phyloP scores from a whole-genome alignment of 2,329 filamentous ascomycete genomes.

The Daldinia sp. region DNA sequence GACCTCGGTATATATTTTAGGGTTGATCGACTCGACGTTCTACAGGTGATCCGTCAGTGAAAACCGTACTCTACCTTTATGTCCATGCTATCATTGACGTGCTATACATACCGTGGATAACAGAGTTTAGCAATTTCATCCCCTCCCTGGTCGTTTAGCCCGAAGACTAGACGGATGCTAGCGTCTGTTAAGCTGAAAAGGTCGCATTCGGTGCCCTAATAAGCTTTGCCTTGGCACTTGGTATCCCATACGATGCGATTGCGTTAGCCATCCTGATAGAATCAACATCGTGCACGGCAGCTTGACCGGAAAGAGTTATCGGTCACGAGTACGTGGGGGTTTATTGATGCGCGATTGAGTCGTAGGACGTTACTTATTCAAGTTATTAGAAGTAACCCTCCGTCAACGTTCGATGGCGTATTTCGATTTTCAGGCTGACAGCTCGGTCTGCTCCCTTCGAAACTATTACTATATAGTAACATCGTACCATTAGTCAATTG shows the following conservation, averaged over 20 bases:
- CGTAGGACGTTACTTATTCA: background rate
- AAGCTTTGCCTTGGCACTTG: conserved; percentile 15
- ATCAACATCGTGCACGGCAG: background rate
- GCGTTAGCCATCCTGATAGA: background rate
- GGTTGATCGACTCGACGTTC: conserved; percentile 1
- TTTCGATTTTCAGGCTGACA: background rate
- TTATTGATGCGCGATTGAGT: background rate
- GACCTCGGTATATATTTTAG: conserved; percentile 7
- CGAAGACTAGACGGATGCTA: background rate
- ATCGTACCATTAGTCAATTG: background rate
- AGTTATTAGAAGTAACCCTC: background rate
- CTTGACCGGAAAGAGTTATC: conserved; percentile 13
- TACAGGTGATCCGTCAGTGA: conserved; percentile 3
- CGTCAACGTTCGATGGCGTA: background rate
- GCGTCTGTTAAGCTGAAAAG: background rate
- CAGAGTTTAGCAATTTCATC: conserved; percentile 1
- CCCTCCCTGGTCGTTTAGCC: background rate
- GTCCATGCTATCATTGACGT: background rate
- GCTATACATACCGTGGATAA: background rate
- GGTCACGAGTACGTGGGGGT: conserved; percentile 19
- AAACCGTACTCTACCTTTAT: background rate
- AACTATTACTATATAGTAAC: background rate
- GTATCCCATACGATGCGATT: background rate
- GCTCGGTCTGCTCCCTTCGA: background rate
- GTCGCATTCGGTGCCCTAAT: background rate